Conservation (phyloP, 768 basidiomycete genomes). For the Trametes cinnabarina region DNA sequence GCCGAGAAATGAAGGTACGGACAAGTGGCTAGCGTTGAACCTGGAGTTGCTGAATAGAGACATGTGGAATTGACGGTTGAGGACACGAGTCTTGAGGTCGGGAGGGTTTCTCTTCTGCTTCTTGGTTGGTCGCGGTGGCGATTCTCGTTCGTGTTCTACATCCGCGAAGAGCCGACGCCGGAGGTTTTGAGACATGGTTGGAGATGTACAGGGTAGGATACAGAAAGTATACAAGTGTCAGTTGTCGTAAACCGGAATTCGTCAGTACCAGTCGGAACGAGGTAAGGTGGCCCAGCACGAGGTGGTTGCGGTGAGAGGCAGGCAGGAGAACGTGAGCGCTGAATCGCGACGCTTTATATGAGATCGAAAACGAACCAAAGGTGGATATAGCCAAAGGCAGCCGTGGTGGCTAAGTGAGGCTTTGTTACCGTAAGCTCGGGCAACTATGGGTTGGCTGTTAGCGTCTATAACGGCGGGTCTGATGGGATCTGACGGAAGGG, state of each 20-base stretch:
- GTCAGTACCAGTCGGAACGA: neutral
- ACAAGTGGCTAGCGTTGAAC: slow-evolving; percentile 31
- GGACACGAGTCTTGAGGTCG: slow-evolving; percentile 28
- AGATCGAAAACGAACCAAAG: slow-evolving; percentile 24
- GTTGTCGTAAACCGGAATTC: neutral
- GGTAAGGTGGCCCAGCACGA: slow-evolving; percentile 4
- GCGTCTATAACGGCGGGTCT: slow-evolving; percentile 2
- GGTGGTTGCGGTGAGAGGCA: slow-evolving; percentile 11
- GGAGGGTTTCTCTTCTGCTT: slow-evolving; percentile 42
- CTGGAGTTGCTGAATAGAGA: slow-evolving; percentile 15
- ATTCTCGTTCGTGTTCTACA: slow-evolving; percentile 10
- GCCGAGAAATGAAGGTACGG: slow-evolving; percentile 39
- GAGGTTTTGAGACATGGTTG: slow-evolving; percentile 13
- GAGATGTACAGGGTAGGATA: slow-evolving; percentile 9
- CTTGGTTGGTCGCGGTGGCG: slow-evolving; percentile 44
- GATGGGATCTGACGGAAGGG: slow-evolving; percentile 5
- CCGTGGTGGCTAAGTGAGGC: slow-evolving; percentile 14
- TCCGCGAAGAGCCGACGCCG: slow-evolving; percentile 13
- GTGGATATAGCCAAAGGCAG: slow-evolving; percentile 17
- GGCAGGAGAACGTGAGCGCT: slow-evolving; percentile 8
- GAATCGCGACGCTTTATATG: slow-evolving; percentile 6
- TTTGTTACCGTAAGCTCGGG: slow-evolving; percentile 15
- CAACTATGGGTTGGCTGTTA: slow-evolving; percentile 14
- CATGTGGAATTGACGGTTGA: slow-evolving; percentile 24
- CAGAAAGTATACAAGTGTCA: slow-evolving; percentile 10